Conservation (phyloP, 768 basidiomycete genomes). For the Boletus sp. region DNA sequence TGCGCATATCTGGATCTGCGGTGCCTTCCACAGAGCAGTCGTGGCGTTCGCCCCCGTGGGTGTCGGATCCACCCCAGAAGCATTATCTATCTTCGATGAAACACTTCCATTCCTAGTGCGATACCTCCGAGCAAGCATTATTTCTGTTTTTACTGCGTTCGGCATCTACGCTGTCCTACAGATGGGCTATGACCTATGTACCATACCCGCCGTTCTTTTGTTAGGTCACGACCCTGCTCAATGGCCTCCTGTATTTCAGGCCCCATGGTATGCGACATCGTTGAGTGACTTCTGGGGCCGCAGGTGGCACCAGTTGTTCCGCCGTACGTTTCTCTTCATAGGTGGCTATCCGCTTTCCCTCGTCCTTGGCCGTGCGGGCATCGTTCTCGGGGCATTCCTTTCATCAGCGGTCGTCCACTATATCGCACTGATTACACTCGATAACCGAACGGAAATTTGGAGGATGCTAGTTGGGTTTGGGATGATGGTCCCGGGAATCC, state of each 20-base stretch:
- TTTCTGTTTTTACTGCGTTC: slow-evolving; percentile 44
- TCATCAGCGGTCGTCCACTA: slow-evolving; percentile 59
- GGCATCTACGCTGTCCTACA: slow-evolving; percentile 46
- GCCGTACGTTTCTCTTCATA: slow-evolving; percentile 29
- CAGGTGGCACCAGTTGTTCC: slow-evolving; percentile 40
- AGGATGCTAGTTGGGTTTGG: slow-evolving; percentile 50
- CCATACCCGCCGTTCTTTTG: slow-evolving; percentile 25
- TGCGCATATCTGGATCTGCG: slow-evolving; percentile 39
- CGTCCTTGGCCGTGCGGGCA: slow-evolving; percentile 47
- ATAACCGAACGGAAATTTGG: slow-evolving; percentile 42
- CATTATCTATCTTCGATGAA: slow-evolving; percentile 32
- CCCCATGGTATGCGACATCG: slow-evolving; percentile 38
- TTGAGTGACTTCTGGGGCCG: slow-evolving; percentile 37
- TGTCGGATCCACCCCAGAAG: slow-evolving; percentile 22
- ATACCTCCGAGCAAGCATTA: slow-evolving; percentile 40
- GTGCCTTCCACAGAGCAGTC: slow-evolving; percentile 44
- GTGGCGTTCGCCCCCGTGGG: slow-evolving; percentile 45
- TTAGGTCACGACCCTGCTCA: slow-evolving; percentile 27
- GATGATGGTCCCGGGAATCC: slow-evolving; percentile 50
- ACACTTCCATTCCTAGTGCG: slow-evolving; percentile 26
- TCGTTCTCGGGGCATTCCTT: slow-evolving; percentile 54
- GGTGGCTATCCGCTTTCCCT: slow-evolving; percentile 31
- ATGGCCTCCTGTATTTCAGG: slow-evolving; percentile 35
- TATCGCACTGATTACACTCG: slow-evolving; percentile 49
- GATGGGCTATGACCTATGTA: slow-evolving; percentile 26